Evolutionary conservation across 306 rosid species (phyloP), one percentile per base, ranked within the genome.

Genomic region (Casuarina glauca): DNA sequence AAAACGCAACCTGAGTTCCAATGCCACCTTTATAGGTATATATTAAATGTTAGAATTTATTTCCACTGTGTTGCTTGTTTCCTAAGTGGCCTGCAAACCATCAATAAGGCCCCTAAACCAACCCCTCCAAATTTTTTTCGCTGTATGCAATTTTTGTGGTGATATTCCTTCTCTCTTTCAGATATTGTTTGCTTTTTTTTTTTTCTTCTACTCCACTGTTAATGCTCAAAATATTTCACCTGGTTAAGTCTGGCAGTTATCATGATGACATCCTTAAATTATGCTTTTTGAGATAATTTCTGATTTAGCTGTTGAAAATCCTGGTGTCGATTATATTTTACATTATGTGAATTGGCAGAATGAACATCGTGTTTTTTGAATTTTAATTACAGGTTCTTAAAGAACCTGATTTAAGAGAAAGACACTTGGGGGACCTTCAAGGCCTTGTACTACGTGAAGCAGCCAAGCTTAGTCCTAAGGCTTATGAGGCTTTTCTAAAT

Each of bases 401-500:
- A 82, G 96, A 95, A 82, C 78, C 85, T 82, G 89, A 82, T 63
- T 73, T 95, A 79, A 87, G 97, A 70, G 96, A 95, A 81, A 86
- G 98, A 82, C 81, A 95, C 82, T 82, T 91, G 20, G 98, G 97
- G 77, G 91, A 89, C 75, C 95, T 95, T 81, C 98, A 95, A 84
- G 97, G 97, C 73, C 79, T 82, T 69, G 79, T 81, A 71, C 60
- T 42, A 41, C 83, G 72, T 16, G 97, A 91, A 73, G 79, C 87
- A 9, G 85, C 85, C 68, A 81, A 72, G 83, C 49, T 77, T 57
- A 79, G 78, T 74, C 89, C 93, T 39, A 41, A 74, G n/a, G 92
- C 97, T 58, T 72, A 74, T 77, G 70, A 79, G 80, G 97, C 97
- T 63, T 81, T 89, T 41, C 4, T 64, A 38, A 89, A 97, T 73